phyloP scores from a whole-genome alignment of 1,139 yeast species.

The Magnusiomyces suaveolens region DNA sequence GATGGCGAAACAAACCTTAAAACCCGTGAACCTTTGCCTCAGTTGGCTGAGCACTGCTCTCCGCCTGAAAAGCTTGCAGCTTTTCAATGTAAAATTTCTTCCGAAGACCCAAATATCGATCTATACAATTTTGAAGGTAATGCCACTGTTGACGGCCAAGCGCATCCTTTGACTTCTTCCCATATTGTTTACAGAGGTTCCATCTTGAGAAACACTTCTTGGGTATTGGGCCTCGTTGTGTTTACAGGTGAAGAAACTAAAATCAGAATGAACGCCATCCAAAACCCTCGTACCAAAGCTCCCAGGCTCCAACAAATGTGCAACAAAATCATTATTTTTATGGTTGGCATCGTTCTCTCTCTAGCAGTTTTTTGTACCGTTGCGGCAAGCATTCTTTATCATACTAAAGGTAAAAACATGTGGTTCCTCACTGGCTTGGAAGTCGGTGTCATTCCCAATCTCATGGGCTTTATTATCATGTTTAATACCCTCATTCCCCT shows the following conservation, averaged over 20 bases:
- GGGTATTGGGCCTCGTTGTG: conserved; percentile 89
- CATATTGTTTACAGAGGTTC: conserved; percentile 92
- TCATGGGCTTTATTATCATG: conserved; percentile 89
- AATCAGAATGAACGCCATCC: conserved; percentile 96
- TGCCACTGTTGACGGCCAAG: conserved; percentile 45
- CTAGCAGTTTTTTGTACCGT: conserved; percentile 71
- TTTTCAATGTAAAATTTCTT: conserved; percentile 49
- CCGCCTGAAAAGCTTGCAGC: conserved; percentile 52
- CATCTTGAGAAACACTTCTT: conserved; percentile 82
- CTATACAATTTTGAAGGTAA: conserved; percentile 94
- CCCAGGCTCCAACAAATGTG: conserved; percentile 96
- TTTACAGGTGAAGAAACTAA: conserved; percentile 98
- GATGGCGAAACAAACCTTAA: conserved; percentile 96
- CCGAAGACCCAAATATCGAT: conserved; percentile 92
- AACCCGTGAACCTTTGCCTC: conserved; percentile 64
- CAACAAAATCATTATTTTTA: conserved; percentile 79
- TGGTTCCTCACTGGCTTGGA: conserved; percentile 62
- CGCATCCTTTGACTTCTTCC: conserved; percentile 72
- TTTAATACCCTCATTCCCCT: conserved; percentile 95
- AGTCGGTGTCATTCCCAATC: conserved; percentile 70
- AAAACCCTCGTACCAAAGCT: conserved; percentile 89
- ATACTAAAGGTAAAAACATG: conserved; percentile 44
- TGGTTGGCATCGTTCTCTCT: conserved; percentile 68
- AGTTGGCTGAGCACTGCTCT: conserved; percentile 65
- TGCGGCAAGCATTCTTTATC: conserved; percentile 73